Evolutionary conservation across 805 yeast genomes (phyloP).

Genomic region (Candida endomychidarum): DNA sequence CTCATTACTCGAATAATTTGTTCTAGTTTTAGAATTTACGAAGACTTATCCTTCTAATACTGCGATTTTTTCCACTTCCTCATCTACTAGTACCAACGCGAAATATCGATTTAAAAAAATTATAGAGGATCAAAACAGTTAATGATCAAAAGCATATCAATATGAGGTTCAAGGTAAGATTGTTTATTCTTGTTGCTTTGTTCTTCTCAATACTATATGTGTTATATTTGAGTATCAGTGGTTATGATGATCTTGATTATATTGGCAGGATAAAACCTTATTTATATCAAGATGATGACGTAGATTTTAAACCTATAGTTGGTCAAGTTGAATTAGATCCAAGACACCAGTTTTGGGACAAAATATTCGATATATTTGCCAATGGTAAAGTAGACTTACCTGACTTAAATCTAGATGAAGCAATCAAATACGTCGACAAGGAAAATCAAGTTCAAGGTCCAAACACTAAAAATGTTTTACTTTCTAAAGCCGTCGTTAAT

Average conservation of each 20-base stretch:
- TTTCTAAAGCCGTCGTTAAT: conserved; percentile 26
- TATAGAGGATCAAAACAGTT: too few species aligned
- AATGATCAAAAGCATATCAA: not conserved
- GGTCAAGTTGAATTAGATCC: conserved; percentile 15
- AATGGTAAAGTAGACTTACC: conserved; percentile 18
- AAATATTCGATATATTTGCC: conserved; percentile 24
- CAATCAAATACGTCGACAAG: conserved; percentile 23
- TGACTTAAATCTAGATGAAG: conserved; percentile 16
- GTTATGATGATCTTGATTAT: conserved; percentile 6
- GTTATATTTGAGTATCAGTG: conserved; percentile 2
- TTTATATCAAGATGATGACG: conserved; percentile 6
- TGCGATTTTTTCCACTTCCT: not conserved
- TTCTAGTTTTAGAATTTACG: too few species aligned
- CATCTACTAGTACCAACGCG: too few species aligned
- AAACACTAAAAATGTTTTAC: conserved; percentile 24
- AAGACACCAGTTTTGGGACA: conserved; percentile 28
- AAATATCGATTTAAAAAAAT: not conserved
- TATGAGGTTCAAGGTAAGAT: conserved; percentile 10
- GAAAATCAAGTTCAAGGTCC: conserved; percentile 18
- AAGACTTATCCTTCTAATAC: too few species aligned
- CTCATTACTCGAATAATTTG: too few species aligned
- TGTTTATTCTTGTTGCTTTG: conserved; percentile 1
- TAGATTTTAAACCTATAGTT: conserved; percentile 14
- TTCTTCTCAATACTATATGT: conserved; percentile 3
- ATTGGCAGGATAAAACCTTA: conserved; percentile 8